Base-by-base conservation (phyloP, 345 rosid species). In the Populus alba region DNA sequence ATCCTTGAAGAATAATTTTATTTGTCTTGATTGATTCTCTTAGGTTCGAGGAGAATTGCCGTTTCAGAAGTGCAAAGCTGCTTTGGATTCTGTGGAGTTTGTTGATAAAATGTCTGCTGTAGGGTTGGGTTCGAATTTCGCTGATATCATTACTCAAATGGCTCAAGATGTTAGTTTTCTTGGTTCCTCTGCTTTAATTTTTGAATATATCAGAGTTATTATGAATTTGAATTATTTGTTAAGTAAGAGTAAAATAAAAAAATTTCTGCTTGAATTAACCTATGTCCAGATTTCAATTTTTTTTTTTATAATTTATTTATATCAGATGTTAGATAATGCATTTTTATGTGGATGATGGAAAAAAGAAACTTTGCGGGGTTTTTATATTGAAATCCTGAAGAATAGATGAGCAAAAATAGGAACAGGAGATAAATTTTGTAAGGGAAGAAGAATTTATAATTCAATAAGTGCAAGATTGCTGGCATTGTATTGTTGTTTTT, bases 1-100 rank as follows among this genome's bases (percentile, higher is more conserved):
- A 47, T 47, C 12, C 16, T 47, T 47, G 18, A 47, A 47, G 51
- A 47, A 47, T 47, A 15, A 47, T 11, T 12, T 13, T 75, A 43
- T 45, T 25, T 61, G 29, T 71, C 25, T 51, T 67, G 20, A 57
- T 57, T 20, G 23, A 23, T 66, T 57, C 25, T 65, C 51, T 79
- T 74, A 97, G 99, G 97, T 92, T 74, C 91, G 97, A 45, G 98
- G 98, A 35, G 99, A 94, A 68, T 81, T 97, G 88, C 92, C 94
- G 72, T 84, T 91, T 77, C 96, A 88, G 85, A 94, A 92, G 88
- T 91, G 97, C 79, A 94, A 87, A 84, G 79, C 84, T 33, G 90
- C 86, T 15, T 78, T 97, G 91, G 97, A 94, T 7, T 84, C 82
- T 22, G 92, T 90, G 75, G 88, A 86, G 11, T 94, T 91, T 81